A percentile compares a stretch with the other conserved stretches of the same genome.
These are phyloP conservation scores for Hypocreales sp. DNA, from an alignment of 2,329 filamentous ascomycete species.

Conservation along the genomic window DNA sequence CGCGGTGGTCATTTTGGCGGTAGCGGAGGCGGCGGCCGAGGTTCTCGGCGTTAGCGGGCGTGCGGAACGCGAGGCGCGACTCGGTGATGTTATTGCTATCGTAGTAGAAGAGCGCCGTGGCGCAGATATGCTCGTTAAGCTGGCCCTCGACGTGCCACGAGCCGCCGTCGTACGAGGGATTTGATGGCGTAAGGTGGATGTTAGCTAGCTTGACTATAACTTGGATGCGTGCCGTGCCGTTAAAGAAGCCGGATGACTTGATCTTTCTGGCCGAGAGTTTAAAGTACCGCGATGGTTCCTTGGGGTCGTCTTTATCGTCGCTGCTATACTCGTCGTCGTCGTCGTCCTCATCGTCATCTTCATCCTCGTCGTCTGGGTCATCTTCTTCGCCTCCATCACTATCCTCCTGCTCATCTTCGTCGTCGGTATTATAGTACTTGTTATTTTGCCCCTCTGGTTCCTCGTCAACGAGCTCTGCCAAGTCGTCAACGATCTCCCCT, in stretches of 20 bases:
- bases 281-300: too few species aligned
- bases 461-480: too few species aligned
- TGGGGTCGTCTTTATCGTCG: too few species aligned
- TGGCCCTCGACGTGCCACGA: conserved; percentile 40
- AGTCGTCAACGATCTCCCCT: too few species aligned
- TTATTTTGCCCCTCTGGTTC: too few species aligned
- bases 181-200: conserved; percentile 43
- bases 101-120: conserved; percentile 47
- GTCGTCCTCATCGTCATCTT: too few species aligned
- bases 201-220: conserved; percentile 49
- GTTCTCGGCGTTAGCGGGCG: conserved; percentile 17
- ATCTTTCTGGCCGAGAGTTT: too few species aligned
- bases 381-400: too few species aligned
- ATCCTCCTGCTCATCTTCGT: neutral
- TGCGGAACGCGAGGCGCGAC: conserved; percentile 33
- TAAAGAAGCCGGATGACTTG: conserved; percentile 11
- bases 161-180: conserved; percentile 36
- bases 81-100: conserved; percentile 44
- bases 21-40: conserved; percentile 10
- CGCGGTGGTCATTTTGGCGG: conserved; percentile 16
- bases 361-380: too few species aligned
- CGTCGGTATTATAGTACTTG: neutral
- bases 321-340: too few species aligned
- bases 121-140: conserved; percentile 47
- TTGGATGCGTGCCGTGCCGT: conserved; percentile 27